Evolutionary conservation across 129 eudicot species (phyloP), one percentile per base, ranked within the genome.

Genomic region (Saposhnikovia divaricata): DNA sequence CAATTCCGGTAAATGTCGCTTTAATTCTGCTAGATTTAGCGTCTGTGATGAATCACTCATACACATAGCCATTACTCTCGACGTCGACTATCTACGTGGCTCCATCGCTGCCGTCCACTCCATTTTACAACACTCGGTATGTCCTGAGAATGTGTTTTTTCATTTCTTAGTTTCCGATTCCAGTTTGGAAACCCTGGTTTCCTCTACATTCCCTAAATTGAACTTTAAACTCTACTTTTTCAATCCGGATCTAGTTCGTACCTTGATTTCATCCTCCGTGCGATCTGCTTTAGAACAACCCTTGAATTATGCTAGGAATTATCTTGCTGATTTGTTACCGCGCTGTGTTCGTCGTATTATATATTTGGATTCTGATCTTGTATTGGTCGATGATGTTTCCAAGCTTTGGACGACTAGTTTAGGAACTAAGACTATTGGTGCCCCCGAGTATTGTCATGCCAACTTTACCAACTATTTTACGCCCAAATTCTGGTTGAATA

Each of bases 381-480:
- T 95, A 0, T 84, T 95, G 12, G 93, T 95, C 57, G 99, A 95
- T 80, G 97, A 95, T 80, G 86, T 95, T 14, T 69, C 84, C 7
- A 92, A 90, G 83, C 90, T 92, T 0, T 95, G 98, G 98, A 75
- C 46, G 5, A 95, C 93, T 4, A 73, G 73, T 19, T 80, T 95
- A 46, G 90, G 89, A n/a, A 80, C 63, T 18, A 89, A 80, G 77
- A 95, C 99, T 0, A 95, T 95, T 83, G 99, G 99, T 28, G 99
- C 97, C 3, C 99, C 99, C 48, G 98, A 95, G 65, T 95, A 95
- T 66, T 95, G 98, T 81, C 98, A 95, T 85, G 98, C 98, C 3
- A 95, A 95, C 75, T 95, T 95, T 88, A 89, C 97, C 0, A 95
- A 95, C 15, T 95, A 95, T 72, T 95, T 95, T 89, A 95, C 97